phyloP scores from a whole-genome alignment of 2,329 filamentous ascomycete genomes.

The Aureobasidium sp. region DNA sequence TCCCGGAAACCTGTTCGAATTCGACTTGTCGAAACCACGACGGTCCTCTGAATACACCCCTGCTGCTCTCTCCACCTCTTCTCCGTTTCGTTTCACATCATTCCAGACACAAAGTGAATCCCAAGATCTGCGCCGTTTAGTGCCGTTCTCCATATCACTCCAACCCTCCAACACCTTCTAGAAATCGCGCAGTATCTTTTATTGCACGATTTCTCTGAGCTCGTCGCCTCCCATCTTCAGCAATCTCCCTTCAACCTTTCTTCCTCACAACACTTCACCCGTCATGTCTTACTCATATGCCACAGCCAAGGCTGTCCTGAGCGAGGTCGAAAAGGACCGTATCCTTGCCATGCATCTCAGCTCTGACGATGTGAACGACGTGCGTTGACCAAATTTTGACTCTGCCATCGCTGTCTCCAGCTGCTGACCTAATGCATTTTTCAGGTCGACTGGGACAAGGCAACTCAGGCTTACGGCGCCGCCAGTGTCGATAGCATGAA shows the following conservation, averaged over 20 bases:
- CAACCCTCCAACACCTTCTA: not conserved
- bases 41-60: not conserved
- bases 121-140: not conserved
- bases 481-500: conserved; percentile 24
- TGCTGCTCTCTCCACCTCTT: not conserved
- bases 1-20: not conserved
- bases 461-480: conserved; percentile 23
- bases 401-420: not conserved
- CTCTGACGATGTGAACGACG: conserved; percentile 15
- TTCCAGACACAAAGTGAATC: not conserved
- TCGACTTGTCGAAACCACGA: not conserved
- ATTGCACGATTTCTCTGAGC: not conserved
- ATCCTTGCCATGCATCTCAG: conserved; percentile 25
- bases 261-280: not conserved
- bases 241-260: not conserved
- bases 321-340: conserved; percentile 26
- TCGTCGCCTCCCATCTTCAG: not conserved
- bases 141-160: not conserved
- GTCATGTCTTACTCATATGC: conserved; percentile 24
- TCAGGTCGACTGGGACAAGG: conserved; percentile 26
- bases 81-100: not conserved
- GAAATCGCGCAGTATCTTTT: not conserved
- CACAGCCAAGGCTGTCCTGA: conserved; percentile 22
- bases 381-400: not conserved
- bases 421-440: conserved; percentile 4